Percentiles rank a stretch among this genome's conserved stretches.
phyloP scores from a whole-genome alignment of 179 eudicot species.

The Actinidia arguta region DNA sequence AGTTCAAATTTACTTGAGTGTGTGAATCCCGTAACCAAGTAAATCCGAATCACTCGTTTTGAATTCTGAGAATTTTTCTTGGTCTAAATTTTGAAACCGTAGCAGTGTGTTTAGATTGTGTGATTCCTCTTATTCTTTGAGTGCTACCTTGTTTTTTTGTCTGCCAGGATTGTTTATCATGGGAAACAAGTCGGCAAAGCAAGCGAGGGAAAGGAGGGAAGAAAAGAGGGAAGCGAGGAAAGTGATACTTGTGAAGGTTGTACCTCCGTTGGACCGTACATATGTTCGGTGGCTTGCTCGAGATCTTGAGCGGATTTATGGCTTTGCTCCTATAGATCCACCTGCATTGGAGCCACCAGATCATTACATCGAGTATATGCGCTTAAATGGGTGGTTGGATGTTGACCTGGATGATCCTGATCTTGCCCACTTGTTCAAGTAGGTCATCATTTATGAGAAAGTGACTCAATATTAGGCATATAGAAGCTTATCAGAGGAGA shows the following conservation, averaged over 20 bases:
- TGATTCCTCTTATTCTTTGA: no score
- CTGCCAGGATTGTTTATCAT: constrained; percentile 36
- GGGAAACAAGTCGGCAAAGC: constrained; percentile 84
- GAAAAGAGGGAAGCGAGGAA: no score
- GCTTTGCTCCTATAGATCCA: constrained; percentile 56
- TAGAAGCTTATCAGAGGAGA: neutral
- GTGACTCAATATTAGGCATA: neutral
- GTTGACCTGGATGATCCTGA: constrained; percentile 85
- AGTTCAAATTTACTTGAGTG: no score
- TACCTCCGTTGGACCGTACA: constrained; percentile 74
- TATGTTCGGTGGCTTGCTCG: constrained; percentile 76
- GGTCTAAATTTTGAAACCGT: no score
- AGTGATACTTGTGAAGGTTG: constrained; percentile 53
- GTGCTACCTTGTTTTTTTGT: constrained; percentile 5
- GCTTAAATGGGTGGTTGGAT: constrained; percentile 78
- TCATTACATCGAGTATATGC: constrained; percentile 83
- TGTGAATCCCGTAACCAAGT: no score
- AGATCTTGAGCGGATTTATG: constrained; percentile 68
- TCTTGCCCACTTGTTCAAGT: constrained; percentile 75
- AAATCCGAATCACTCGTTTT: no score
- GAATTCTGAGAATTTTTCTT: no score
- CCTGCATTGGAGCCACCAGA: constrained; percentile 78
- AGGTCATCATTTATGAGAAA: neutral
- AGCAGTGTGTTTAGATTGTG: no score
- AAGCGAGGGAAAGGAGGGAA: no score